Evolutionary conservation across 2,329 filamentous ascomycete species (phyloP).

Genomic region (Neonectria hederae): DNA sequence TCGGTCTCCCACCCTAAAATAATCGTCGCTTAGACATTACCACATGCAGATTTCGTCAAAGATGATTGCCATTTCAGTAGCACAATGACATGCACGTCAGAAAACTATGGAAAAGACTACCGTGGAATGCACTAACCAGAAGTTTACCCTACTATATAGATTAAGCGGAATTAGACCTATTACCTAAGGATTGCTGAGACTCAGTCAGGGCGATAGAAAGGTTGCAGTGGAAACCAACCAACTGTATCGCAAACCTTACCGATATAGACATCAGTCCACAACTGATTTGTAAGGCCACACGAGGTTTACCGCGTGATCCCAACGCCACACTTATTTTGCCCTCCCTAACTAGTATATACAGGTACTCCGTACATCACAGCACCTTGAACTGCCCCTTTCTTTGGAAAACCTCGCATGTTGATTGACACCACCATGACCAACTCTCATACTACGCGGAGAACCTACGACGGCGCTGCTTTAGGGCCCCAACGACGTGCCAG

Average conservation of each 20-base stretch:
- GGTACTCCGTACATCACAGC: too few species aligned
- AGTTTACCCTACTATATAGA: neutral
- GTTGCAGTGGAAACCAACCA: too few species aligned
- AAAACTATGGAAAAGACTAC: neutral
- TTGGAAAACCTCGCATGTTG: neutral
- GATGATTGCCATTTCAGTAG: neutral
- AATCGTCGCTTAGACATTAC: constrained; percentile 1
- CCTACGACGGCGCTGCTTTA: neutral
- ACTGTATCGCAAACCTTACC: too few species aligned
- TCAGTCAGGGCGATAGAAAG: too few species aligned
- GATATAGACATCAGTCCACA: too few species aligned
- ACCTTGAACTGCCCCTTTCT: too few species aligned
- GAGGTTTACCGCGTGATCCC: too few species aligned
- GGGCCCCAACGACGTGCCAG: neutral
- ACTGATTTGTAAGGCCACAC: too few species aligned
- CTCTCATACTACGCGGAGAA: neutral
- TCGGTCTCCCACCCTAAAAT: neutral
- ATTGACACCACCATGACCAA: neutral
- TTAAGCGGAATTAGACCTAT: neutral
- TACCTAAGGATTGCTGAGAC: too few species aligned
- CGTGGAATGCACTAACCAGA: neutral
- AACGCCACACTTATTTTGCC: too few species aligned
- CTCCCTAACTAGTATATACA: too few species aligned
- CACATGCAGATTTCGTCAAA: neutral
- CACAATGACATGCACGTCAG: neutral